A percentile compares a stretch with the other conserved stretches of the same genome.
Evolutionary conservation across 2,329 filamentous ascomycete species (phyloP).

Genomic region (Cladobotryum protrusum): DNA sequence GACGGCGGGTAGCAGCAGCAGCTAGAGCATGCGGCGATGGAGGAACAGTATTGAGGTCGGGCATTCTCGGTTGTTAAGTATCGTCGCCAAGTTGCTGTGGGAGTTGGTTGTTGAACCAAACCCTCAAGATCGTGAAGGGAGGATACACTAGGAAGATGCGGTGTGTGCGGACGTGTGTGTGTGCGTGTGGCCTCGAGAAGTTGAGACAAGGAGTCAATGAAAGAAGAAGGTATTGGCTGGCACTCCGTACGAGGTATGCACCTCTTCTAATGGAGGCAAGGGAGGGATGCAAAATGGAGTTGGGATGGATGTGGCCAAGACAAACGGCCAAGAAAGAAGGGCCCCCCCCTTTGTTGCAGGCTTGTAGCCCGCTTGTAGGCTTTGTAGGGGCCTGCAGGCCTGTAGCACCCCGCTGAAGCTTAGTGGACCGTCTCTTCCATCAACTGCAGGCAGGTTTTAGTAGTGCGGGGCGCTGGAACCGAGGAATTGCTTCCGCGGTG

Average conservation of each 20-base stretch:
- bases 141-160: conserved; percentile 9
- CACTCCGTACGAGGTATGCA: not conserved
- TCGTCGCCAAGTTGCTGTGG: not conserved
- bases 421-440: too few relatives aligned
- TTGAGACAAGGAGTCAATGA: not conserved
- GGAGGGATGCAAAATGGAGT: not conserved
- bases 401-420: too few relatives aligned
- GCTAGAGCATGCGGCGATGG: conserved; percentile 42
- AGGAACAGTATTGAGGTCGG: conserved; percentile 51
- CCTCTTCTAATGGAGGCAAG: not conserved
- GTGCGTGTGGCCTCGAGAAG: not conserved
- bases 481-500: too few relatives aligned
- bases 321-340: not conserved
- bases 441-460: too few relatives aligned
- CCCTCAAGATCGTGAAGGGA: not conserved
- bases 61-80: conserved; percentile 31
- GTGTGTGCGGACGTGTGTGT: conserved; percentile 11
- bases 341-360: too few relatives aligned
- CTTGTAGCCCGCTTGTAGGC: too few relatives aligned
- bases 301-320: not conserved
- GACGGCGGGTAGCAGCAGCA: conserved; percentile 34
- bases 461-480: too few relatives aligned
- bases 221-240: conserved; percentile 5
- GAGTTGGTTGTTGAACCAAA: not conserved
- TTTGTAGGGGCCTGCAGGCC: too few relatives aligned